phyloP scores from a whole-genome alignment of 257 asterid species.

The Paulownia fortunei region DNA sequence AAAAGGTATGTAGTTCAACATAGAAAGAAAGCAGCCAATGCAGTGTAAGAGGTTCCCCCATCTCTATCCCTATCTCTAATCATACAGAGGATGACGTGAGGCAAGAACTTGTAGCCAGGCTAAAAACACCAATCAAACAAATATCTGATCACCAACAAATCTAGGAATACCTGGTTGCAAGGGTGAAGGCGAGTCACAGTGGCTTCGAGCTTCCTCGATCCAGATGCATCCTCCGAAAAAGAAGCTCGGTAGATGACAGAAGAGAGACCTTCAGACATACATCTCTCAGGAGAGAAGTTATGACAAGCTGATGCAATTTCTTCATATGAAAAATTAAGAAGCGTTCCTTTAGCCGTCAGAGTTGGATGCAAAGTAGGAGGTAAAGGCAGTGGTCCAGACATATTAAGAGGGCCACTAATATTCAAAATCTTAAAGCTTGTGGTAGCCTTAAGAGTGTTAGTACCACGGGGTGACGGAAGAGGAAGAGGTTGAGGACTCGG shows the following conservation, averaged over 20 bases:
- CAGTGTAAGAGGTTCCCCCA: neutral
- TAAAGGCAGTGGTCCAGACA: slow-evolving; percentile 87
- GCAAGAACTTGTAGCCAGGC: neutral
- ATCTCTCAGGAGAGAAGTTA: too few relatives aligned
- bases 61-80: neutral
- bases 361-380: slow-evolving; percentile 72
- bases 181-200: slow-evolving; percentile 86
- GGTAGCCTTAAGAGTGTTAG: slow-evolving; percentile 57
- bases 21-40: neutral
- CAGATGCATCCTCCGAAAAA: slow-evolving; percentile 64
- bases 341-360: slow-evolving; percentile 51
- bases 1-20: neutral
- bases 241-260: slow-evolving; percentile 89
- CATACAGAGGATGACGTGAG: neutral
- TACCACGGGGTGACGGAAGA: slow-evolving; percentile 74
- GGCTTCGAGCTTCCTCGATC: too few relatives aligned
- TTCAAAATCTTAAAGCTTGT: slow-evolving; percentile 71
- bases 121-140: neutral
- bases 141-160: slow-evolving; percentile 12
- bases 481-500: slow-evolving; percentile 95
- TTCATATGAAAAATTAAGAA: slow-evolving; percentile 66
- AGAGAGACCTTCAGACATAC: slow-evolving; percentile 95
- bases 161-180: slow-evolving; percentile 62
- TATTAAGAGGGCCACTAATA: too few relatives aligned
- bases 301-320: slow-evolving; percentile 87